Percentiles rank a stretch among this genome's conserved stretches.
Evolutionary conservation across 2,329 filamentous ascomycete genomes (phyloP).

Genomic region (Penicillium polonicum): DNA sequence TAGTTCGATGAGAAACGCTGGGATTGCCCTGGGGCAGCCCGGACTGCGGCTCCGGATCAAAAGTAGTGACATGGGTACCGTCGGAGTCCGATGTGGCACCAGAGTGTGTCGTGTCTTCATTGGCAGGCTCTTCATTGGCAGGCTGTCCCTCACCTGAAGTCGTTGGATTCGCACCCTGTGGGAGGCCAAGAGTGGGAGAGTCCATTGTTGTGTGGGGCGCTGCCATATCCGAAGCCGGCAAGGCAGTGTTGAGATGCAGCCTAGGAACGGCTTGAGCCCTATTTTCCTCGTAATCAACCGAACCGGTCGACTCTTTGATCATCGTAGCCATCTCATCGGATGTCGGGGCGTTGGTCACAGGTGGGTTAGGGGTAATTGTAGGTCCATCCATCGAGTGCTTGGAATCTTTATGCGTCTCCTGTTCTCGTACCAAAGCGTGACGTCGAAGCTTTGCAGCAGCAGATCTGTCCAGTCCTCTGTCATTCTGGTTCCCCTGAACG

Average conservation of each 20-base stretch:
- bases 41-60: conserved; percentile 70
- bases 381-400: conserved; percentile 24
- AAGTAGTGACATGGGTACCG: conserved; percentile 59
- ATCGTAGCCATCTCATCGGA: conserved; percentile 26
- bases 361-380: conserved; percentile 3
- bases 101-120: conserved; percentile 25
- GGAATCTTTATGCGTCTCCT: conserved; percentile 41
- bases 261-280: conserved; percentile 19
- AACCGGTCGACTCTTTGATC: conserved; percentile 20
- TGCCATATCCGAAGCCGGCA: conserved; percentile 16
- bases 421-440: conserved; percentile 46
- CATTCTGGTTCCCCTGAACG: conserved; percentile 62
- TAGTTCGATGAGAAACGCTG: conserved; percentile 39
- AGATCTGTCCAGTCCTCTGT: conserved; percentile 53
- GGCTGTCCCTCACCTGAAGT: conserved; percentile 4
- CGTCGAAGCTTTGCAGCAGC: conserved; percentile 55
- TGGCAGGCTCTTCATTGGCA: conserved; percentile 1
- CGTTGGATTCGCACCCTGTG: conserved; percentile 14
- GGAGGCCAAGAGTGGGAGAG: conserved; percentile 46
- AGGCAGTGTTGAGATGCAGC: conserved; percentile 30
- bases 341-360: conserved; percentile 4
- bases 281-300: conserved; percentile 15
- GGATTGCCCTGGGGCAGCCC: conserved; percentile 46
- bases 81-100: conserved; percentile 60
- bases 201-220: conserved; percentile 35